Conservation (phyloP, 805 yeast genomes). For the Myxozyma kluyveri region DNA sequence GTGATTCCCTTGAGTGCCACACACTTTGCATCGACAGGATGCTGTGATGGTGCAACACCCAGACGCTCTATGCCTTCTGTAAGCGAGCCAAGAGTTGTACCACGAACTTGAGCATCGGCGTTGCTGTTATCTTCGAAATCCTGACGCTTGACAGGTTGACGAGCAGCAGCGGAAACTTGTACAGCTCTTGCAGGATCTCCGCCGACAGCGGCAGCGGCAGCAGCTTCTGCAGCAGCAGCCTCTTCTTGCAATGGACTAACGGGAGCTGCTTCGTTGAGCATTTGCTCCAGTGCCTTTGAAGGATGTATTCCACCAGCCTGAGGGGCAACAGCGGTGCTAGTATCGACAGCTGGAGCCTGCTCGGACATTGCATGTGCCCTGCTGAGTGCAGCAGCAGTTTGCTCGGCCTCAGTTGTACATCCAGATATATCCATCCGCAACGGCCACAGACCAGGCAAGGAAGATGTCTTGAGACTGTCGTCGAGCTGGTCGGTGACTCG, state of each 20-base stretch:
- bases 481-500: constrained; percentile 45
- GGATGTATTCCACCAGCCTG: constrained; percentile 1
- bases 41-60: neutral
- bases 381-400: neutral
- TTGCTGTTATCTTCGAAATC: neutral
- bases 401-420: constrained; percentile 39
- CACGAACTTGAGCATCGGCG: constrained; percentile 1
- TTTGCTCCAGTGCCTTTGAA: constrained; percentile 6
- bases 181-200: constrained; percentile 1
- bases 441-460: constrained; percentile 47
- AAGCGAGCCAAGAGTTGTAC: neutral
- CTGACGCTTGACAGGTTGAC: neutral
- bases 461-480: constrained; percentile 37
- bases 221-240: neutral
- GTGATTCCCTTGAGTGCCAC: constrained; percentile 10
- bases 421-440: constrained; percentile 51
- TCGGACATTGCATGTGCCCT: neutral
- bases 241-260: neutral
- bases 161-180: neutral
- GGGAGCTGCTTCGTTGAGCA: constrained; percentile 4
- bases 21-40: constrained; percentile 10
- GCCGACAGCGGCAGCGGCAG: neutral
- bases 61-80: neutral
- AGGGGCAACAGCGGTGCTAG: neutral
- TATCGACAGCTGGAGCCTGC: neutral